Conservation (phyloP, 2,329 filamentous ascomycete genomes). For the Emmonsiellopsis sp. region DNA sequence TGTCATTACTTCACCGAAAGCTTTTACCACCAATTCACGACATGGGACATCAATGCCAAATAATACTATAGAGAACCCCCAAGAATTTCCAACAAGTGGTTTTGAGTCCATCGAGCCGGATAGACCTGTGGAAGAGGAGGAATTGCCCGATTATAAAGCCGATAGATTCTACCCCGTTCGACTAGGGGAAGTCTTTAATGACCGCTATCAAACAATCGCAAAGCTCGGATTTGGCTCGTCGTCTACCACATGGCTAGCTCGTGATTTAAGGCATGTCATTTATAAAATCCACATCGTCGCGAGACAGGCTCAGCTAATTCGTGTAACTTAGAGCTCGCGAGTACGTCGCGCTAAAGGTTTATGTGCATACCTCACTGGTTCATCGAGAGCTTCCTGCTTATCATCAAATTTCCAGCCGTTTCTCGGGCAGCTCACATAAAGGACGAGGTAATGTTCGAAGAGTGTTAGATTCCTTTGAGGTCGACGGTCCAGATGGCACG, state of each 20-base stretch:
- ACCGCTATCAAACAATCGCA: constrained; percentile 19
- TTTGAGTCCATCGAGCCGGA: constrained; percentile 10
- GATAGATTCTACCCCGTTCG: constrained; percentile 19
- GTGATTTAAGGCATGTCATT: constrained; percentile 15
- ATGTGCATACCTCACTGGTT: constrained; percentile 15
- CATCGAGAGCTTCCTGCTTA: constrained; percentile 22
- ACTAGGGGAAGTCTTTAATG: constrained; percentile 18
- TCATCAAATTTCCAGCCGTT: constrained; percentile 14
- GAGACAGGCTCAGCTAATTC: constrained; percentile 5
- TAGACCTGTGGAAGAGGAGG: constrained; percentile 17
- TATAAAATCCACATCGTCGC: neutral
- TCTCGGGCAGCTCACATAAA: constrained; percentile 14
- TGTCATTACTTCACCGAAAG: constrained; percentile 1
- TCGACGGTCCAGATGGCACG: constrained; percentile 17
- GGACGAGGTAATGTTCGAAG: constrained; percentile 20
- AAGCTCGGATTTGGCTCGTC: constrained; percentile 24
- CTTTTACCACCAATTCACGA: constrained; percentile 1
- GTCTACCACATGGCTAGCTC: constrained; percentile 22
- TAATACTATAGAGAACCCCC: constrained; percentile 1
- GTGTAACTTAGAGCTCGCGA: constrained; percentile 12
- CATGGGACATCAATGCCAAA: neutral
- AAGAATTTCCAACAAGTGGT: constrained; percentile 7
- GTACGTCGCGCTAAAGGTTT: constrained; percentile 19
- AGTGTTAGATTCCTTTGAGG: constrained; percentile 24
- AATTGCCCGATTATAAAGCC: constrained; percentile 16